Percentiles rank a stretch among this genome's conserved stretches.
Evolutionary conservation across 2,329 filamentous ascomycete species (phyloP).

Genomic region (Paecilomyces niveus): DNA sequence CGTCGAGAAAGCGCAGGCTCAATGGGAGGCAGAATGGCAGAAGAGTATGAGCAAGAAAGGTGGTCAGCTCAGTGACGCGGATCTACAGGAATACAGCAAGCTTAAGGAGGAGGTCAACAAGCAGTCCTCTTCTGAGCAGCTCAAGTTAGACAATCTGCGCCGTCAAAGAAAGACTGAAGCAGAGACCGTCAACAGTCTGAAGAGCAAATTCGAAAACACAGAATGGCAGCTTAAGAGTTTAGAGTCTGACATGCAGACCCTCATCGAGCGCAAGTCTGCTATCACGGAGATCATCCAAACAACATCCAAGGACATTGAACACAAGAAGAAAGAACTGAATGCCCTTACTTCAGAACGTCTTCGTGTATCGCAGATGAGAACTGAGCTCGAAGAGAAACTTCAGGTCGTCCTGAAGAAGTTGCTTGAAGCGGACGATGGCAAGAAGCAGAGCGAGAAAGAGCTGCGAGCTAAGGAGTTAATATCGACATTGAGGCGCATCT

Average conservation of each 20-base stretch:
- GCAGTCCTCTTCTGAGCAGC: conserved; percentile 71
- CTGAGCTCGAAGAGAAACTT: conserved; percentile 87
- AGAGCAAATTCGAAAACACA: conserved; percentile 75
- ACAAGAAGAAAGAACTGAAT: conserved; percentile 88
- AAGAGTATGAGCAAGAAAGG: conserved; percentile 81
- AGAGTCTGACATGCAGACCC: conserved; percentile 60
- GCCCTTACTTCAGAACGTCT: conserved; percentile 75
- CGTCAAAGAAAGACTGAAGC: conserved; percentile 88
- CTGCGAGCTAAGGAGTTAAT: conserved; percentile 73
- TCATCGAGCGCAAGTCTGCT: conserved; percentile 61
- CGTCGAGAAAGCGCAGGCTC: conserved; percentile 82
- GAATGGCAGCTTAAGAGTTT: conserved; percentile 68
- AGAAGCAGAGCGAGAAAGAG: conserved; percentile 79
- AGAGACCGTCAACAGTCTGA: conserved; percentile 81
- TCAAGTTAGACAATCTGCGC: conserved; percentile 75
- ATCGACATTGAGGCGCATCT: conserved; percentile 78
- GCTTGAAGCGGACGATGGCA: conserved; percentile 76
- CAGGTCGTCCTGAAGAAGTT: conserved; percentile 73
- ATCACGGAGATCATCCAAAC: conserved; percentile 59
- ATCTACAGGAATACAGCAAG: conserved; percentile 82
- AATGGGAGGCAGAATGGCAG: conserved; percentile 82
- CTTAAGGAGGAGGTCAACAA: conserved; percentile 80
- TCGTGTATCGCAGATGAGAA: conserved; percentile 71
- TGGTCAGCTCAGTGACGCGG: conserved; percentile 73
- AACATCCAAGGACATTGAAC: conserved; percentile 68